Percentiles rank a stretch among this genome's conserved stretches.
Evolutionary conservation across 2,329 filamentous ascomycete genomes (phyloP).

Genomic region (Sporothrix inflata): DNA sequence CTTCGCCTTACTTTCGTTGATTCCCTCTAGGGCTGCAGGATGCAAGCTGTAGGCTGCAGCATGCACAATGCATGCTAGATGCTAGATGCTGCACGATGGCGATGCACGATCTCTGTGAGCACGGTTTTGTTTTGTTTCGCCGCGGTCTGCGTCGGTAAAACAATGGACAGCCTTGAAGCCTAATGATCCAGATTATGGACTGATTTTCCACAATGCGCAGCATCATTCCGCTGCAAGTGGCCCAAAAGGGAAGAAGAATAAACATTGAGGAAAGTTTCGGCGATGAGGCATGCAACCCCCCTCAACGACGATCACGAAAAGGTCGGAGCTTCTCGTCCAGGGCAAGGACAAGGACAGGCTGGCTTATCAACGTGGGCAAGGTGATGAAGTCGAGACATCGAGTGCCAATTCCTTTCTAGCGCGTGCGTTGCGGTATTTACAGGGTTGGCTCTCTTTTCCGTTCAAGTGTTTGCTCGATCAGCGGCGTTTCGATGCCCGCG

Average conservation of each 20-base stretch:
- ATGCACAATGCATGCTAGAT: not conserved
- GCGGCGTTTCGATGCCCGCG: not conserved
- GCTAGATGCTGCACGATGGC: constrained; percentile 2
- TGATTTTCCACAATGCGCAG: not conserved
- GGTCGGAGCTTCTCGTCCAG: not conserved
- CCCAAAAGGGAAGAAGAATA: not conserved
- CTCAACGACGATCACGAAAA: not conserved
- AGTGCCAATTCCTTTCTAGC: not conserved
- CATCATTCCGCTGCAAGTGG: not conserved
- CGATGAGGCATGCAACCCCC: not conserved
- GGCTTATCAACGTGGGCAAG: too few relatives aligned
- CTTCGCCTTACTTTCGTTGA: not conserved
- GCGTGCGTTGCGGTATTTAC: constrained; percentile 3
- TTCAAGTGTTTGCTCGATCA: not conserved
- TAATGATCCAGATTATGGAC: not conserved
- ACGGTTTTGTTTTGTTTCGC: not conserved
- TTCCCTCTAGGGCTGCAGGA: not conserved
- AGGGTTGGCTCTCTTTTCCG: not conserved
- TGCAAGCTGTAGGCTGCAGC: constrained; percentile 9
- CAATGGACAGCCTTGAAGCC: too few relatives aligned
- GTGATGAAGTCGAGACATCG: not conserved
- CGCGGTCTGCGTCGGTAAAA: too few relatives aligned
- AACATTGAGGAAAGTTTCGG: not conserved
- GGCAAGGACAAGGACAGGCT: not conserved
- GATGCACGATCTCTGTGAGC: not conserved